Evolutionary conservation across 148 eudicot species (phyloP).

Genomic region (Camellia sinensis): DNA sequence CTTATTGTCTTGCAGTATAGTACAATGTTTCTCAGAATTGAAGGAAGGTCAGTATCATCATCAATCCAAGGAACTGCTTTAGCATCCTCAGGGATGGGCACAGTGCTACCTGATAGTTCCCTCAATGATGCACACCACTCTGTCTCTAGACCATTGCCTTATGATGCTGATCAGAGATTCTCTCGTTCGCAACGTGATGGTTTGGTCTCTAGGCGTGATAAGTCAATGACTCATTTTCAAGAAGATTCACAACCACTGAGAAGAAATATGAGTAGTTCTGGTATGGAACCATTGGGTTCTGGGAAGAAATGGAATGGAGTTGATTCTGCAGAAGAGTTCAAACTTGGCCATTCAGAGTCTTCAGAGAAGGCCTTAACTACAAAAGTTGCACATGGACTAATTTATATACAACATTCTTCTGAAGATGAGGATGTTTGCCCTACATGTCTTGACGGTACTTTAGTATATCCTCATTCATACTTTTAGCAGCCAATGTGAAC

Average conservation of each 20-base stretch:
- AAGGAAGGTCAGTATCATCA: conserved; percentile 18
- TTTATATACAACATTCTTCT: conserved; percentile 17
- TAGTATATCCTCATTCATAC: neutral
- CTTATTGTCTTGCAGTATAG: conserved; percentile 12
- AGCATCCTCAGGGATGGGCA: conserved; percentile 16
- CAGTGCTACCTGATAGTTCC: conserved; percentile 15
- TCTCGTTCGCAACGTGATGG: conserved; percentile 23
- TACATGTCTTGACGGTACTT: conserved; percentile 28
- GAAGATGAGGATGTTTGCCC: conserved; percentile 34
- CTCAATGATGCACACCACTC: conserved; percentile 11
- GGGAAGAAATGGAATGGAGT: conserved; percentile 14
- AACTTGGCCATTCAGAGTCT: conserved; percentile 13
- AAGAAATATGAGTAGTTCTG: conserved; percentile 19
- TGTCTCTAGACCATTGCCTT: conserved; percentile 21
- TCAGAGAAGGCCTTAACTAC: conserved; percentile 14
- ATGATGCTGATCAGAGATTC: conserved; percentile 22
- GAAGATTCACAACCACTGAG: conserved; percentile 20
- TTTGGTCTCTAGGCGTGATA: conserved; percentile 23
- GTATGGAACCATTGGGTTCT: conserved; percentile 12
- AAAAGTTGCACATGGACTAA: conserved; percentile 14
- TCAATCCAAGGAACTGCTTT: conserved; percentile 20
- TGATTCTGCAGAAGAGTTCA: conserved; percentile 15
- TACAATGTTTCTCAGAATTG: conserved; percentile 19
- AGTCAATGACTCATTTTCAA: conserved; percentile 22
- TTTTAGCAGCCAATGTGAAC: neutral